Evolutionary conservation across 768 basidiomycete genomes (phyloP).

Genomic region (Trametes elegans): DNA sequence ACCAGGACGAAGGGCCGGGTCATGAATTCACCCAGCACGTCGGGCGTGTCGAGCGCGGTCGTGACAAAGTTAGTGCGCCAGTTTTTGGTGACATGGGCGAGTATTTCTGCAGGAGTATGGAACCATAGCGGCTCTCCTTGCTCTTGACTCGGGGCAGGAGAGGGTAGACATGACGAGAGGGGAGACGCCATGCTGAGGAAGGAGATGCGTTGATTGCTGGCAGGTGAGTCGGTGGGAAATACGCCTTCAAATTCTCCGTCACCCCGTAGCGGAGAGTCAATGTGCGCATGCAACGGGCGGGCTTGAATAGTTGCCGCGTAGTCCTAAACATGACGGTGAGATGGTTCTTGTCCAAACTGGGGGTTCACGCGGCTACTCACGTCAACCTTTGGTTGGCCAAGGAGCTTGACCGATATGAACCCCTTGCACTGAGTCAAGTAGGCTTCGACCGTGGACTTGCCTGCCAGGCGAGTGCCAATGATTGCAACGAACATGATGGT

Average conservation of each 20-base stretch:
- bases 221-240: neutral
- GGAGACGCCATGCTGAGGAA: constrained; percentile 28
- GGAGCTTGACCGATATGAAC: constrained; percentile 46
- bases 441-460: constrained; percentile 45
- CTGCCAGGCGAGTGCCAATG: constrained; percentile 31
- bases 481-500: constrained; percentile 35
- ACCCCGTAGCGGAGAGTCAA: neutral
- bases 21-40: constrained; percentile 63
- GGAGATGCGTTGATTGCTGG: constrained; percentile 16
- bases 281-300: no score
- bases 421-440: constrained; percentile 58
- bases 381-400: neutral
- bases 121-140: constrained; percentile 36
- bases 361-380: neutral
- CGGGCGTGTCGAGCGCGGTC: constrained; percentile 54
- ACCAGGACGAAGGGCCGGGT: constrained; percentile 92
- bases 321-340: neutral
- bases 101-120: constrained; percentile 47
- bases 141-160: constrained; percentile 12
- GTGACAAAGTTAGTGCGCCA: constrained; percentile 87
- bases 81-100: constrained; percentile 74
- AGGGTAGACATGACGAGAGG: constrained; percentile 25
- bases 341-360: neutral
- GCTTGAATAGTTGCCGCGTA: no score
- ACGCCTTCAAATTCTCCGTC: no score